Base-by-base conservation (phyloP, 2,329 filamentous ascomycete species). In the Phialophora verrucosa region DNA sequence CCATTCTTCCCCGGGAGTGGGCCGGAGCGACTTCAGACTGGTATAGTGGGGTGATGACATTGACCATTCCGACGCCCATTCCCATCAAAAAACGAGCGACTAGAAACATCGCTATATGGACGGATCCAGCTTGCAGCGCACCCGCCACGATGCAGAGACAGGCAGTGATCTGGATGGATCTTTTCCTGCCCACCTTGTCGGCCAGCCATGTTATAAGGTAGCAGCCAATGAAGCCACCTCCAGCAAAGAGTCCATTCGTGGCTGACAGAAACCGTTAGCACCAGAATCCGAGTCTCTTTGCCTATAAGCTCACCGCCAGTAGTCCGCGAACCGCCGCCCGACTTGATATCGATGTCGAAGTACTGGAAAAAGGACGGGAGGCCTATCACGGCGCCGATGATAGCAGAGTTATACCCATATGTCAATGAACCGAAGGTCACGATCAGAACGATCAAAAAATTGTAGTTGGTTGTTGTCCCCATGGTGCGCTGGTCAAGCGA, bases 291-390 rank as follows among this genome's bases (percentile, higher is more conserved):
- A 17, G 8, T 25, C 17, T 14, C 20, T 17, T 10, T 49, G 31
- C 7, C 8, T 17, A 35, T 35, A 17, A 3, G 5, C 63, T 62
- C 49, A 66, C 66, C 63, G 32, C 67, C 67, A 44, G 64, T 68
- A 54, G 65, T 63, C 25, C 50, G 53, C 23, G 63, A 65, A 6
- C 66, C 66, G 11, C 51, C 62, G 12, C 38, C 27, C 29, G 63
- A 63, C 50, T 63, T 68, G 59, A 63, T 62, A 29, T 69, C 64
- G 57, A 85, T 77, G 51, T 81, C 68, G 70, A 85, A 84, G 74
- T 80, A 84, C n/a, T 64, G 32, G 58, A 64, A 69, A 47, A 66
- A 69, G 25, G 67, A 69, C 10, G 67, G 67, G 17, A 66, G 62
- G n/a, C 67, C 67, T 32, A 69, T 69, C 17, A 69, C 63, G 31